phyloP scores from a whole-genome alignment of 2,329 filamentous ascomycete genomes.

The Aspergillus felis region DNA sequence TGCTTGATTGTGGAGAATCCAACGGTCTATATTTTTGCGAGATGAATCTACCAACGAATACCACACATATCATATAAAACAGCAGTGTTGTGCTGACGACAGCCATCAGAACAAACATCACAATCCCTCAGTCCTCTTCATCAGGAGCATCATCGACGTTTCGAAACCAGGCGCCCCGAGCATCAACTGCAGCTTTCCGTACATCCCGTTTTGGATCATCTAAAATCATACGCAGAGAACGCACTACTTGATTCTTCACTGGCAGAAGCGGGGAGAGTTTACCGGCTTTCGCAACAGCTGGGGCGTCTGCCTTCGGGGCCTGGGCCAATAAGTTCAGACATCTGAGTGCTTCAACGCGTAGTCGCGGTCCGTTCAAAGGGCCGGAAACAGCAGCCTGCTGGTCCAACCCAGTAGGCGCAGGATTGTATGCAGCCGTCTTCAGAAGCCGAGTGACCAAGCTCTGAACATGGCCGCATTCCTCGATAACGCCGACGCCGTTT shows the following conservation, averaged over 20 bases:
- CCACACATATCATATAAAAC: neutral
- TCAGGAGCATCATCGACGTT: slow-evolving; percentile 56
- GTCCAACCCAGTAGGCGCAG: slow-evolving; percentile 2
- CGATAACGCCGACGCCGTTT: slow-evolving; percentile 49
- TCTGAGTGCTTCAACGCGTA: slow-evolving; percentile 34
- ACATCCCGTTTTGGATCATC: slow-evolving; percentile 63
- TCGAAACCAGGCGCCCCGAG: slow-evolving; percentile 57
- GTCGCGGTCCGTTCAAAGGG: slow-evolving; percentile 21
- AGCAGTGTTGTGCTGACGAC: neutral
- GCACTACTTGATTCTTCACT: slow-evolving; percentile 55
- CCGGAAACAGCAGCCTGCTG: neutral
- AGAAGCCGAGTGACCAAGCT: slow-evolving; percentile 56
- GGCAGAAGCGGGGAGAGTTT: slow-evolving; percentile 49
- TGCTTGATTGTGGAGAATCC: neutral
- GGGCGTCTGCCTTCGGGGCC: slow-evolving; percentile 16
- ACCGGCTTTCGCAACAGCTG: slow-evolving; percentile 22
- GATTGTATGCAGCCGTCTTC: slow-evolving; percentile 37
- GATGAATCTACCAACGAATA: neutral
- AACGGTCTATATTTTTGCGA: neutral
- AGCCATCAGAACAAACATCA: neutral
- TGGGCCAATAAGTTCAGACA: slow-evolving; percentile 39
- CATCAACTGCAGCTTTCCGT: slow-evolving; percentile 59
- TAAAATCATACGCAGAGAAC: slow-evolving; percentile 51
- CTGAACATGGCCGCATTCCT: slow-evolving; percentile 52
- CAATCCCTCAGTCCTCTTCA: slow-evolving; percentile 46